phyloP scores from a whole-genome alignment of 2,329 filamentous ascomycete species.

The Colletotrichum orchidophilum region DNA sequence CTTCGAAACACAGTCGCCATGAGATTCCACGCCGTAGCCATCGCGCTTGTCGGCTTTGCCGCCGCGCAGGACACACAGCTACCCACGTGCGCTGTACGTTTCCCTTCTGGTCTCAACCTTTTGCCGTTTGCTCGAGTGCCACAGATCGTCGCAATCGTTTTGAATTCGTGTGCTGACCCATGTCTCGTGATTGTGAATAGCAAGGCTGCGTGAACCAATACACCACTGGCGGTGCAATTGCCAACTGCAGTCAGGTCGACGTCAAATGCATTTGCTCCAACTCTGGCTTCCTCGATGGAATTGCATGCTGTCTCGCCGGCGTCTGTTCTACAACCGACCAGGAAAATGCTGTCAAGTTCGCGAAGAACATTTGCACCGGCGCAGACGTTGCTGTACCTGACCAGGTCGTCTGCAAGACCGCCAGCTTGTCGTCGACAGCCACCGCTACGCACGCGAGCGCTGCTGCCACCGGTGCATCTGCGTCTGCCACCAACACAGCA shows the following conservation, averaged over 20 bases:
- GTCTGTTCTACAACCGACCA: constrained; percentile 46
- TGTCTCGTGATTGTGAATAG: constrained; percentile 1
- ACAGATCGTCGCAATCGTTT: not conserved
- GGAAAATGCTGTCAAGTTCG: constrained; percentile 47
- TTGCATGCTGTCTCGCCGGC: constrained; percentile 52
- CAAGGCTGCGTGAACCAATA: constrained; percentile 44
- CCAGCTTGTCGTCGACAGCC: constrained; percentile 12
- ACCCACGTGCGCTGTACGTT: constrained; percentile 51
- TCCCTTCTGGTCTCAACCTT: not conserved
- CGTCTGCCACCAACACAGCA: constrained; percentile 13
- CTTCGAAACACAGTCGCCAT: constrained; percentile 39
- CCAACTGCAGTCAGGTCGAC: constrained; percentile 49
- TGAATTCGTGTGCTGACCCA: constrained; percentile 36
- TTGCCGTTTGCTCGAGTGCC: not conserved
- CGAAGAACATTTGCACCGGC: constrained; percentile 49
- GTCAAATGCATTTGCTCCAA: constrained; percentile 54
- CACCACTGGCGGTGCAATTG: constrained; percentile 45
- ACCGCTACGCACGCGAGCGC: not conserved
- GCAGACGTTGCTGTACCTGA: constrained; percentile 47
- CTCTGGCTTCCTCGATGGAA: constrained; percentile 48
- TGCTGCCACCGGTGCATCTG: not conserved
- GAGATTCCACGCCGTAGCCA: constrained; percentile 45
- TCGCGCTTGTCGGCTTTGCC: constrained; percentile 44
- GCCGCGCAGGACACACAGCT: constrained; percentile 46
- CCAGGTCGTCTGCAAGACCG: constrained; percentile 47